A percentile compares a stretch with the other conserved stretches of the same genome.
These are phyloP conservation scores for Angomonas ambiguus DNA, from an alignment of 208 protist species.

Conservation along the genomic window DNA sequence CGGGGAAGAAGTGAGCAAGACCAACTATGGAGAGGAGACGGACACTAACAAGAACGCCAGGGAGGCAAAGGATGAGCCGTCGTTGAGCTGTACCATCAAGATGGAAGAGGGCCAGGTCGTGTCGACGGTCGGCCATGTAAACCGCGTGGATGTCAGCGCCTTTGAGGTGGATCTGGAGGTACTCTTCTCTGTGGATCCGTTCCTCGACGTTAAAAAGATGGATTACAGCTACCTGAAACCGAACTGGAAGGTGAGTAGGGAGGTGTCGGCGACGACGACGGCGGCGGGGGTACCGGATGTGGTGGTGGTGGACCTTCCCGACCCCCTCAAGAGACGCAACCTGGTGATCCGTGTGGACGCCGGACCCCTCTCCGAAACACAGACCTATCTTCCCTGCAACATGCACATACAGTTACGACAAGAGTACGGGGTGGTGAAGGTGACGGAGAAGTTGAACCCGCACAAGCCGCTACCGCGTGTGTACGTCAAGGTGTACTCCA, in stretches of 20 bases:
- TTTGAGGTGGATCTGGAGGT: conserved; percentile 17
- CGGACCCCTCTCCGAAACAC: conserved; percentile 8
- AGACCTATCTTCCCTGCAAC: conserved; percentile 11
- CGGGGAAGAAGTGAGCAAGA: conserved; percentile 3
- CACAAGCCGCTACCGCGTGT: conserved; percentile 10
- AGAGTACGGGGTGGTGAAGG: conserved; percentile 11
- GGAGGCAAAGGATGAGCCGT: conserved; percentile 6
- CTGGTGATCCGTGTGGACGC: conserved; percentile 9
- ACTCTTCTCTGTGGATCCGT: conserved; percentile 16
- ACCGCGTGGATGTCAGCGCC: not conserved
- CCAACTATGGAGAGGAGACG: not conserved
- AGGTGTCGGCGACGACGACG: not conserved
- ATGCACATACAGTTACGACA: conserved; percentile 12
- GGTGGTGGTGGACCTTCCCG: conserved; percentile 7
- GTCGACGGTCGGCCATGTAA: conserved; percentile 6
- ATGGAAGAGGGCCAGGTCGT: not conserved
- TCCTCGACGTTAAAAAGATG: conserved; percentile 5
- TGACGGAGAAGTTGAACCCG: not conserved
- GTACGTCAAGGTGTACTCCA: conserved; percentile 18
- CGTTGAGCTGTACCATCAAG: conserved; percentile 12
- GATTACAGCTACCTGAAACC: conserved; percentile 17
- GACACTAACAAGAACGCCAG: conserved; percentile 1
- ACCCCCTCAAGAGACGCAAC: conserved; percentile 5
- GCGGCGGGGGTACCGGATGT: not conserved
- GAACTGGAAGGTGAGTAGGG: conserved; percentile 5